These are phyloP conservation scores for Saccharomycopsis selenospora DNA, from an alignment of 805 yeast genomes.

Conservation along the genomic window DNA sequence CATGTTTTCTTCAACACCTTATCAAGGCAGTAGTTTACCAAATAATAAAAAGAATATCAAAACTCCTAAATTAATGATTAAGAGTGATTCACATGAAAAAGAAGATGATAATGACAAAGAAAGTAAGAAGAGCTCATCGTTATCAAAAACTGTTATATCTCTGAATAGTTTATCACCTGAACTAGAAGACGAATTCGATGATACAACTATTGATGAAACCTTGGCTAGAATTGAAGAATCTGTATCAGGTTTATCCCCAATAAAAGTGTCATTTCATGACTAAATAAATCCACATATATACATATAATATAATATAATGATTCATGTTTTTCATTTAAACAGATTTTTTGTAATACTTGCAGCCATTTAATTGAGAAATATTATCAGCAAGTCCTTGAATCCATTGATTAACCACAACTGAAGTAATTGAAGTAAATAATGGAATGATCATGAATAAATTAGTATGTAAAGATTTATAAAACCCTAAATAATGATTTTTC, in stretches of 20 bases:
- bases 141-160: neutral
- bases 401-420: slow-evolving; percentile 11
- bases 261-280: slow-evolving; percentile 10
- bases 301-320: neutral
- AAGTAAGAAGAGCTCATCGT: neutral
- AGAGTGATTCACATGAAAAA: neutral
- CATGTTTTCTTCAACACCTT: neutral
- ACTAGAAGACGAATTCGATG: slow-evolving; percentile 16
- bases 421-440: slow-evolving; percentile 10
- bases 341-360: slow-evolving; percentile 10
- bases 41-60: neutral
- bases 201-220: slow-evolving; percentile 18
- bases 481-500: neutral
- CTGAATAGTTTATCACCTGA: neutral
- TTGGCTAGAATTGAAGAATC: slow-evolving; percentile 17
- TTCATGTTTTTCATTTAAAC: neutral
- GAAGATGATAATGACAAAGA: too few relatives aligned
- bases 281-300: neutral
- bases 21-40: neutral
- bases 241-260: slow-evolving; percentile 15
- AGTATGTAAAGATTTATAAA: neutral
- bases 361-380: slow-evolving; percentile 6
- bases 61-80: slow-evolving; percentile 7
- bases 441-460: slow-evolving; percentile 8
- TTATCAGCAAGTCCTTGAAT: slow-evolving; percentile 2